These are phyloP conservation scores for Phalaenopsis aphrodite DNA, from an alignment of 106 monocot genomes.

Conservation along the genomic window DNA sequence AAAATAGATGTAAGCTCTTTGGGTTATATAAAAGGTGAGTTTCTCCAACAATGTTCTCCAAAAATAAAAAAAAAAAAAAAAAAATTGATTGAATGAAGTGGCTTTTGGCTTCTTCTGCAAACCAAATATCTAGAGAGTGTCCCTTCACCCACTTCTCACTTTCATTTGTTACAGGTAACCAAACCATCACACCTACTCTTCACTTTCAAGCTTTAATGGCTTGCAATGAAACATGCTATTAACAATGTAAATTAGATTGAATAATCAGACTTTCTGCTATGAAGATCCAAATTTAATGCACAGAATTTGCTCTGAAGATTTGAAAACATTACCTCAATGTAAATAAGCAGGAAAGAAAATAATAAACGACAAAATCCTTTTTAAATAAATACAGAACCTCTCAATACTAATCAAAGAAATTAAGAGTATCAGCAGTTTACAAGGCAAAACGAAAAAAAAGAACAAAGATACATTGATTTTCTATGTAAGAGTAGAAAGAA, in stretches of 20 bases:
- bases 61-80: too few relatives aligned
- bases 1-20: too few relatives aligned
- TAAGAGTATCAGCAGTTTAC: neutral
- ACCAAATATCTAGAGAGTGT: neutral
- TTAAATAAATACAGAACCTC: neutral
- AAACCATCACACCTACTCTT: neutral
- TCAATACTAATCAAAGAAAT: conserved; percentile 1
- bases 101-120: neutral
- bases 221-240: neutral
- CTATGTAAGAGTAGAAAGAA: neutral
- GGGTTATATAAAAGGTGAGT: too few relatives aligned
- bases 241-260: neutral
- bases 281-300: neutral
- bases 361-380: neutral
- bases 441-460: neutral
- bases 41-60: too few relatives aligned
- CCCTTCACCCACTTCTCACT: conserved; percentile 2
- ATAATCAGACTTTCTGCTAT: neutral
- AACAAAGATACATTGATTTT: neutral
- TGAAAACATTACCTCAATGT: neutral
- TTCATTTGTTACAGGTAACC: neutral
- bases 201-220: neutral
- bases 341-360: neutral
- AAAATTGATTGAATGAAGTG: neutral
- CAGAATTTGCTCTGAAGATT: neutral